Evolutionary conservation across 371 early-diverging fungal genomes (phyloP).

Genomic region (Zancudomyces culisetae): DNA sequence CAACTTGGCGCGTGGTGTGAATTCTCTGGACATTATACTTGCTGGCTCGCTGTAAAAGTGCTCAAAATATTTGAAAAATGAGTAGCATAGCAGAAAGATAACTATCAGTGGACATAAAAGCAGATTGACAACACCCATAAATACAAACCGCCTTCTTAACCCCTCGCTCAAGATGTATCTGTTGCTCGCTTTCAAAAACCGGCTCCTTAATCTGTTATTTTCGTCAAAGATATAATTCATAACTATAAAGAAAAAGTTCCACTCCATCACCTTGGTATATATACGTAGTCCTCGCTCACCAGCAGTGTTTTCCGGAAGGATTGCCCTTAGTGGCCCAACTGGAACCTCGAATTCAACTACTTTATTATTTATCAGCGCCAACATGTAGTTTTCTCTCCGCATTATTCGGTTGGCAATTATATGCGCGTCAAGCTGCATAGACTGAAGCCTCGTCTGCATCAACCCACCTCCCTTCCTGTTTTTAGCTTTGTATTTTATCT

Average conservation of each 20-base stretch:
- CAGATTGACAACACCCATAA: slow-evolving; percentile 70
- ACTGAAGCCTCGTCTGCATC: no score
- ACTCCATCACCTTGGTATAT: slow-evolving; percentile 75
- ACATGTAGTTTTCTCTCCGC: slow-evolving; percentile 91
- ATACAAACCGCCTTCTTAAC: slow-evolving; percentile 60
- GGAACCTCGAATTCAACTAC: slow-evolving; percentile 59
- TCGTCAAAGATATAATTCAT: slow-evolving; percentile 69
- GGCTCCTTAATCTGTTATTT: slow-evolving; percentile 55
- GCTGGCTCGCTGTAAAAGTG: slow-evolving; percentile 71
- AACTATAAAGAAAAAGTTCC: slow-evolving; percentile 76
- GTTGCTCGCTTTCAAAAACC: slow-evolving; percentile 48
- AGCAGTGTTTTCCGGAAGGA: slow-evolving; percentile 5
- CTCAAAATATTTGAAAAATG: slow-evolving; percentile 88
- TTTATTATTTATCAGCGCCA: slow-evolving; percentile 86
- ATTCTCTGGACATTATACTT: slow-evolving; percentile 56
- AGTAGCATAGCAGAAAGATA: slow-evolving; percentile 55
- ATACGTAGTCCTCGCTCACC: slow-evolving; percentile 26
- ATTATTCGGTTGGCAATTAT: slow-evolving; percentile 81
- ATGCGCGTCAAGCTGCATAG: slow-evolving; percentile 53
- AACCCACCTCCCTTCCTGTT: slow-evolving; percentile 3
- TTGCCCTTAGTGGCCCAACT: slow-evolving; percentile 3
- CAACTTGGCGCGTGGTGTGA: slow-evolving; percentile 74
- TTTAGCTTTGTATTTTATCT: slow-evolving; percentile 32
- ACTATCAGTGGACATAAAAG: slow-evolving; percentile 75
- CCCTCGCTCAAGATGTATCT: slow-evolving; percentile 37